A percentile compares a stretch with the other conserved stretches of the same genome.
phyloP scores from a whole-genome alignment of 441 rosid genomes.

The Populus hybrid region DNA sequence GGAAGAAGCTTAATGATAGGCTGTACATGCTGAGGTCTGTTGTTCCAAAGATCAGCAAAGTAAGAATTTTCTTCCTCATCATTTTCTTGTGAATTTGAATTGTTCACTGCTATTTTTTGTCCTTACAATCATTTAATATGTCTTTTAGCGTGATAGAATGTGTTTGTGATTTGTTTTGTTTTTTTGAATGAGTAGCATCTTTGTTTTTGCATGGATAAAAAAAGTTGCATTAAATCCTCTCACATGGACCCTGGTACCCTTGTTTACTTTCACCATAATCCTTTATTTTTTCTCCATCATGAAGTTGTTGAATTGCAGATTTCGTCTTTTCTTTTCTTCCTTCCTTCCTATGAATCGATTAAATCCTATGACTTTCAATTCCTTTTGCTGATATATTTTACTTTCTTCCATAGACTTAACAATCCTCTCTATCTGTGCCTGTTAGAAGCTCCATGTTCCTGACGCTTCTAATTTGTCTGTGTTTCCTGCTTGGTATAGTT shows the following conservation, averaged over 20 bases:
- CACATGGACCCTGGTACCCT: conserved; percentile 33
- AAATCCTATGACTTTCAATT: not conserved
- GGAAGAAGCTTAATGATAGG: conserved; percentile 76
- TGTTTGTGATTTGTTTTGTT: conserved; percentile 3
- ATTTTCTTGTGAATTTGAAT: conserved; percentile 33
- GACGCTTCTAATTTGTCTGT: not conserved
- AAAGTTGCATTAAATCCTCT: conserved; percentile 35
- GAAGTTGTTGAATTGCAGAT: not conserved
- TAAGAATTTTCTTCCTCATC: conserved; percentile 31
- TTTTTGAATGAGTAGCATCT: conserved; percentile 13
- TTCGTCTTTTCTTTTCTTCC: no score
- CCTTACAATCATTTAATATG: conserved; percentile 14
- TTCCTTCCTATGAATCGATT: not conserved
- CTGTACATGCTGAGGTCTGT: conserved; percentile 67
- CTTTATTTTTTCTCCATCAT: not conserved
- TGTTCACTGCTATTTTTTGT: conserved; percentile 12
- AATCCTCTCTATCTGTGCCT: not conserved
- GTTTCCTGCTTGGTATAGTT: not conserved
- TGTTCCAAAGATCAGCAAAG: conserved; percentile 74
- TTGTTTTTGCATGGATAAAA: conserved; percentile 9
- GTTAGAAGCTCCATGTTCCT: conserved; percentile 1
- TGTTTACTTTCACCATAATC: conserved; percentile 14
- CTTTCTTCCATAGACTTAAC: not conserved
- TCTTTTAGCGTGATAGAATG: not conserved
- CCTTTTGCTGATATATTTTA: not conserved